Conservation (phyloP, 495 filamentous ascomycete genomes). For the Melanomma pulvis-pyrius region DNA sequence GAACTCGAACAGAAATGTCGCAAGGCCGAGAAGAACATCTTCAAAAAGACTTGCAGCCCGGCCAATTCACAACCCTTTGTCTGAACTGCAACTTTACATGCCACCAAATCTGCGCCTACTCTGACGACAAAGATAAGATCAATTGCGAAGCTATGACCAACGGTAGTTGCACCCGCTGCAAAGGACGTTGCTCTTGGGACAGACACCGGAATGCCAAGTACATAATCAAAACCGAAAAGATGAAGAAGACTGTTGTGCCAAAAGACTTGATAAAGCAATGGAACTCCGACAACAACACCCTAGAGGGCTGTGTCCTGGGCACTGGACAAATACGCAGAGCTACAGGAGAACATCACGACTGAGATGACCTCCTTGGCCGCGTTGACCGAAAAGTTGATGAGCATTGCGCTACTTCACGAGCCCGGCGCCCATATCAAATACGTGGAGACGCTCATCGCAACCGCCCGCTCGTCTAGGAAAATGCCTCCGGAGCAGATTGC, state of each 20-base stretch:
- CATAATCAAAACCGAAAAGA: not conserved
- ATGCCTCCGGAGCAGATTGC: not conserved
- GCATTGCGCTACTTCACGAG: not conserved
- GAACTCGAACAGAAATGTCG: not conserved
- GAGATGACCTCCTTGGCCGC: not conserved
- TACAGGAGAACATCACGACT: not conserved
- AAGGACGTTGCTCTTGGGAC: not conserved
- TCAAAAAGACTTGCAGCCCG: not conserved
- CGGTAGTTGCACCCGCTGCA: not conserved
- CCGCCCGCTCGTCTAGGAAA: not conserved
- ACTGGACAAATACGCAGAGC: not conserved
- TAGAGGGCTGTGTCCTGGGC: not conserved
- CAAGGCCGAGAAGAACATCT: not conserved
- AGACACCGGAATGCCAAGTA: not conserved
- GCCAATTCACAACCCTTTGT: conserved; percentile 2
- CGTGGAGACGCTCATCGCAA: not conserved
- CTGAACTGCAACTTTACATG: not conserved
- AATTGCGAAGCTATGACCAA: not conserved
- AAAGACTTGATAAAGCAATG: conserved; percentile 4
- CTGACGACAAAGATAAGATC: not conserved
- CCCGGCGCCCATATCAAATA: not conserved
- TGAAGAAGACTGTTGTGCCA: not conserved
- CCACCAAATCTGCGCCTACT: not conserved
- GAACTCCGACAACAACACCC: conserved; percentile 8
- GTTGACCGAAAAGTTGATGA: not conserved